Evolutionary conservation across 1,284 basidiomycete genomes (phyloP).

Genomic region (Trametes pubescens): DNA sequence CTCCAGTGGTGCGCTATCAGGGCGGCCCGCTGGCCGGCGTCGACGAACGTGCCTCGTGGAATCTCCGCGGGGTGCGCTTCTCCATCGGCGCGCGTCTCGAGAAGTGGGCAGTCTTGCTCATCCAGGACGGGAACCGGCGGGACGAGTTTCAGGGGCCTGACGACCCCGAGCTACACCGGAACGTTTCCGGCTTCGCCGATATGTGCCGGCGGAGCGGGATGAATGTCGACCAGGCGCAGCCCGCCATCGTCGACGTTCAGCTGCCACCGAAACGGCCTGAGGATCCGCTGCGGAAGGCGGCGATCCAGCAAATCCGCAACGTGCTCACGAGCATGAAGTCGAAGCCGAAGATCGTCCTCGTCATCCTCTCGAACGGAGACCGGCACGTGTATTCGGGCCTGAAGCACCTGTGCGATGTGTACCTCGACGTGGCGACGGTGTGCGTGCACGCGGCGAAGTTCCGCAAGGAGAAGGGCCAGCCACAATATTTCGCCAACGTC

Average conservation of each 20-base stretch:
- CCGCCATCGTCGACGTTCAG: constrained; percentile 45
- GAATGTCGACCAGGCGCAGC: constrained; percentile 47
- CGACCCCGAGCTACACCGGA: constrained; percentile 58
- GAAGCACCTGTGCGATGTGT: constrained; percentile 73
- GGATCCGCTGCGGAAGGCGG: constrained; percentile 58
- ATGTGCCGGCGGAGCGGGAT: constrained; percentile 73
- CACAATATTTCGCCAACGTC: constrained; percentile 81
- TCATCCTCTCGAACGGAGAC: constrained; percentile 72
- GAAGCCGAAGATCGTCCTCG: constrained; percentile 47
- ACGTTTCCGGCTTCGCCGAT: constrained; percentile 55
- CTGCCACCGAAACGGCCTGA: constrained; percentile 54
- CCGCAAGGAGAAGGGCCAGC: constrained; percentile 65
- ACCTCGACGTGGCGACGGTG: constrained; percentile 70
- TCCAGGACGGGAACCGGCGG: constrained; percentile 59
- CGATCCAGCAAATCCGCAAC: constrained; percentile 49
- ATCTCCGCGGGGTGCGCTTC: constrained; percentile 69
- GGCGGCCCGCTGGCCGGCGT: constrained; percentile 51
- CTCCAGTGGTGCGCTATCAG: constrained; percentile 67
- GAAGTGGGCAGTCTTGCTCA: constrained; percentile 71
- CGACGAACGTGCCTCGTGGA: constrained; percentile 76
- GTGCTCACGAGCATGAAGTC: constrained; percentile 40
- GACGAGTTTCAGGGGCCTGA: constrained; percentile 54
- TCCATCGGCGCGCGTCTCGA: constrained; percentile 57
- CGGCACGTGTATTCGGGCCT: constrained; percentile 74
- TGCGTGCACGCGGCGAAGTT: constrained; percentile 74